These are phyloP conservation scores for Ceratocystis cacaofunesta DNA, from an alignment of 2,329 filamentous ascomycete species.

Conservation along the genomic window DNA sequence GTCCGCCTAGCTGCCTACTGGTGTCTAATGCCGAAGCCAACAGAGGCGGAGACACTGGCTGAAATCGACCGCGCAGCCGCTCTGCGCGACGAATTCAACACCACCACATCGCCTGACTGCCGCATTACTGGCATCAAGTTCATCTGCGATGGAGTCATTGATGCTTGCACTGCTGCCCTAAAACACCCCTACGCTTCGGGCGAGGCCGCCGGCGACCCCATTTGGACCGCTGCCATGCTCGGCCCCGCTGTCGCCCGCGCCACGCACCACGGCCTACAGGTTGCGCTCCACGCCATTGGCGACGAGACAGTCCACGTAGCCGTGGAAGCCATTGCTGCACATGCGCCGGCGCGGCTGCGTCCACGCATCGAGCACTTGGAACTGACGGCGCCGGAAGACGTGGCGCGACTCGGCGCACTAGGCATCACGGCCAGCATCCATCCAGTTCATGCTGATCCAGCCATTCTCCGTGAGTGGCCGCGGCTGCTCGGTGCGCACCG, in stretches of 20 bases:
- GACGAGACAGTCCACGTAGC: conserved; percentile 43
- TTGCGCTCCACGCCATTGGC: conserved; percentile 51
- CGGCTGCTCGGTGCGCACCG: conserved; percentile 38
- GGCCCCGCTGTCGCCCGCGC: conserved; percentile 40
- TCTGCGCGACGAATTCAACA: conserved; percentile 26
- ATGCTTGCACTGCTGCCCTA: conserved; percentile 48
- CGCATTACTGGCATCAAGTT: conserved; percentile 48
- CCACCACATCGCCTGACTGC: conserved; percentile 25
- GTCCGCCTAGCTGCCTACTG: conserved; percentile 41
- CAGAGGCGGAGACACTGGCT: conserved; percentile 28
- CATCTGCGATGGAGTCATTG: conserved; percentile 50
- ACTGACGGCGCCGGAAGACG: conserved; percentile 40
- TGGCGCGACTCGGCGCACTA: conserved; percentile 37
- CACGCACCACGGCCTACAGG: conserved; percentile 39
- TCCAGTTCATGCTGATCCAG: conserved; percentile 44
- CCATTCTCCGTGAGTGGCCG: conserved; percentile 47
- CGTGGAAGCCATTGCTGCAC: conserved; percentile 38
- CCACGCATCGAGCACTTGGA: conserved; percentile 54
- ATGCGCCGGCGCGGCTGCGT: conserved; percentile 31
- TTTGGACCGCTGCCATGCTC: conserved; percentile 41
- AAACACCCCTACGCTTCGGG: conserved; percentile 42
- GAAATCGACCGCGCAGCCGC: conserved; percentile 38
- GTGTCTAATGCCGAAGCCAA: conserved; percentile 36
- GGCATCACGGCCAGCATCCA: conserved; percentile 47
- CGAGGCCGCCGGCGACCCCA: conserved; percentile 29